Evolutionary conservation across 2,329 filamentous ascomycete genomes (phyloP).

Genomic region (Coniochaeta ligniaria): DNA sequence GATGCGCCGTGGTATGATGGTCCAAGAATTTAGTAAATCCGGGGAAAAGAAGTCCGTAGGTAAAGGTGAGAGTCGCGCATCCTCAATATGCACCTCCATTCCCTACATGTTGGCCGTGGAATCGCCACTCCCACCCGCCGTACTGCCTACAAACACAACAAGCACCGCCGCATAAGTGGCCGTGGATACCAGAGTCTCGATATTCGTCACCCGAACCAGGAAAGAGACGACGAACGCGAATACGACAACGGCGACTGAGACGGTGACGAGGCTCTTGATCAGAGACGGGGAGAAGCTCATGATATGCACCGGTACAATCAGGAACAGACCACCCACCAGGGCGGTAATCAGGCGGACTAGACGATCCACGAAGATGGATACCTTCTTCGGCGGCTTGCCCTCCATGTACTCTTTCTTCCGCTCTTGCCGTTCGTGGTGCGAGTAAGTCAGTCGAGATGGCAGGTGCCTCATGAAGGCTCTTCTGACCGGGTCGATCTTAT

Average conservation of each 20-base stretch:
- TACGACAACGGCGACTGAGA: conserved; percentile 5
- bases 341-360: background rate
- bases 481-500: background rate
- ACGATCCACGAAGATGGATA: background rate
- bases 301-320: background rate
- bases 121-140: background rate
- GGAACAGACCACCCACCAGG: background rate
- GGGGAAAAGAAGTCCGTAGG: too few relatives aligned
- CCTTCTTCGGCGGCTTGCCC: background rate
- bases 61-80: too few relatives aligned
- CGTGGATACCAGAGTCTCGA: conserved; percentile 9
- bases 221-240: conserved; percentile 6
- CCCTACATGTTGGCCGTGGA: background rate
- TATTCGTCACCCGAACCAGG: conserved; percentile 5
- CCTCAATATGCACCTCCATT: background rate
- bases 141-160: conserved; percentile 14
- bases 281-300: background rate
- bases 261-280: background rate
- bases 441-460: background rate
- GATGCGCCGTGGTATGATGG: background rate
- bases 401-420: background rate
- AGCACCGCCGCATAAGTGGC: conserved; percentile 13
- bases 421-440: background rate
- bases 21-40: too few relatives aligned
- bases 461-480: background rate